Evolutionary conservation across 768 basidiomycete species (phyloP).

Genomic region (Tulasnella sp.): DNA sequence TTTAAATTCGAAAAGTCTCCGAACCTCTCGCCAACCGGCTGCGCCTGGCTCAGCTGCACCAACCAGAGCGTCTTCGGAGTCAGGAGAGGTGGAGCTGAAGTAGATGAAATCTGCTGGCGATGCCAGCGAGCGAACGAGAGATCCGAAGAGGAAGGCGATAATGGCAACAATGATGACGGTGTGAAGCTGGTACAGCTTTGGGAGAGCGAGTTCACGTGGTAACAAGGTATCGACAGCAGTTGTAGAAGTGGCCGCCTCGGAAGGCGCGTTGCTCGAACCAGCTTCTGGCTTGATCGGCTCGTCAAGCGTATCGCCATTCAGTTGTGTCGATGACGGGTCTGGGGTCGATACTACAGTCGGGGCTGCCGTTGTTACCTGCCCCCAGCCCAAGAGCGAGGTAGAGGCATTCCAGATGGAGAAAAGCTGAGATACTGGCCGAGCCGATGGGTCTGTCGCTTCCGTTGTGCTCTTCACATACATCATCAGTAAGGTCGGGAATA

Average conservation of each 20-base stretch:
- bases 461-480: not conserved
- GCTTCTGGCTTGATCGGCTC: not conserved
- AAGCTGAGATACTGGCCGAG: constrained; percentile 14
- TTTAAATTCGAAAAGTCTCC: constrained; percentile 78
- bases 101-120: constrained; percentile 92
- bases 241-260: constrained; percentile 23
- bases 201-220: not conserved
- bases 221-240: not conserved
- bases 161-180: constrained; percentile 77
- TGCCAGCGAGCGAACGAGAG: constrained; percentile 82
- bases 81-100: constrained; percentile 44
- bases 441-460: not conserved
- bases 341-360: constrained; percentile 18
- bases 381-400: constrained; percentile 22
- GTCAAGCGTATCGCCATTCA: not conserved
- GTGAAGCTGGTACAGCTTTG: constrained; percentile 49
- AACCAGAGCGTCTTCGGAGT: constrained; percentile 51
- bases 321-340: constrained; percentile 16
- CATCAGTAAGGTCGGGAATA: not conserved
- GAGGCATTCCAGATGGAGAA: constrained; percentile 34
- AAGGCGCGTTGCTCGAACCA: constrained; percentile 14
- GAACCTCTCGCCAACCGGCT: constrained; percentile 82
- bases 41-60: constrained; percentile 47
- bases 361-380: not conserved
- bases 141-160: constrained; percentile 90